Percentiles rank a stretch among this genome's conserved stretches.
Evolutionary conservation across 306 rosid species (phyloP).

Genomic region (Ormosia emarginata): DNA sequence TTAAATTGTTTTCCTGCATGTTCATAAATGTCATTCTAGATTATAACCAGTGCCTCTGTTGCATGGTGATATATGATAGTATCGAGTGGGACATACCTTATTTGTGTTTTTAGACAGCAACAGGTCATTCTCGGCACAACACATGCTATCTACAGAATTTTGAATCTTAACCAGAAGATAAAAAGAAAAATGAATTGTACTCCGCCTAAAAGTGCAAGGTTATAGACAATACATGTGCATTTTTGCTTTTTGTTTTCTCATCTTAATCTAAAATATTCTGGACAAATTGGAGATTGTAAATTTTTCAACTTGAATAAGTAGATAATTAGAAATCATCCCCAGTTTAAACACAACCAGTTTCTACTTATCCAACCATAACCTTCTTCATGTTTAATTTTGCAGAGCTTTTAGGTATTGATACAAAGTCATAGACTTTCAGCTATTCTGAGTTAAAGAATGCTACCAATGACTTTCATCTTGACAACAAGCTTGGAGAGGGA

Average conservation of each 20-base stretch:
- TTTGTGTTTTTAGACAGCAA: background rate
- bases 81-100: background rate
- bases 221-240: background rate
- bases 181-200: background rate
- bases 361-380: background rate
- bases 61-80: background rate
- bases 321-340: background rate
- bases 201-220: background rate
- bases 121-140: background rate
- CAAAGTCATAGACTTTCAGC: slow-evolving; percentile 62
- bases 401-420: slow-evolving; percentile 66
- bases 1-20: background rate
- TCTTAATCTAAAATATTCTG: background rate
- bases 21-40: background rate
- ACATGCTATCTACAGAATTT: background rate
- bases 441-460: slow-evolving; percentile 57
- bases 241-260: background rate
- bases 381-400: slow-evolving; percentile 28
- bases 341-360: background rate
- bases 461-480: slow-evolving; percentile 57
- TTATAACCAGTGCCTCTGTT: background rate
- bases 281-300: background rate
- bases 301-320: background rate
- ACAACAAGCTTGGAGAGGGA: slow-evolving; percentile 76
- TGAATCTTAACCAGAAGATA: background rate